A percentile compares a stretch with the other conserved stretches of the same genome.
These are phyloP conservation scores for Fusarium xylarioides DNA, from an alignment of 2,329 filamentous ascomycete genomes.

Conservation along the genomic window DNA sequence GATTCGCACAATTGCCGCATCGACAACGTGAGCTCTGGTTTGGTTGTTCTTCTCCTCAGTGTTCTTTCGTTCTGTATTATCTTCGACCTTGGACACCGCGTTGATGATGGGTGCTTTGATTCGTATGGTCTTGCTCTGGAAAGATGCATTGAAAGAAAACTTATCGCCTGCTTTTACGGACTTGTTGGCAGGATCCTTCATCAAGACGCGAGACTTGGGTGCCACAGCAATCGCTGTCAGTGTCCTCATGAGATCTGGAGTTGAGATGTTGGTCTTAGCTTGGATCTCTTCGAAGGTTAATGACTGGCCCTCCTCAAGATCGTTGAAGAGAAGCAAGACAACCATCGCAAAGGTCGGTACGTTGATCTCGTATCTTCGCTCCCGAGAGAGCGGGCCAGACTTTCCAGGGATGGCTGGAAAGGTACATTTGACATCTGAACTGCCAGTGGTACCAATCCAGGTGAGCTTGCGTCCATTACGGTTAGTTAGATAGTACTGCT, in stretches of 20 bases:
- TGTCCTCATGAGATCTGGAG: slow-evolving; percentile 76
- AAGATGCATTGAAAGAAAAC: slow-evolving; percentile 85
- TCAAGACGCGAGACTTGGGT: slow-evolving; percentile 81
- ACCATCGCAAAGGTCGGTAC: slow-evolving; percentile 94
- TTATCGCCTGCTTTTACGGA: slow-evolving; percentile 78
- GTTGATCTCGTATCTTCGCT: slow-evolving; percentile 86
- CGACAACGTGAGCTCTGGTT: slow-evolving; percentile 74
- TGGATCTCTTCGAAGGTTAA: slow-evolving; percentile 81
- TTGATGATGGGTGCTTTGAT: slow-evolving; percentile 90
- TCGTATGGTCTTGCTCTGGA: slow-evolving; percentile 82
- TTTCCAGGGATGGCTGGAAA: slow-evolving; percentile 79
- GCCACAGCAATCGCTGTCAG: slow-evolving; percentile 84
- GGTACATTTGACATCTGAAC: slow-evolving; percentile 83
- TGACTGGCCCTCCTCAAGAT: slow-evolving; percentile 63
- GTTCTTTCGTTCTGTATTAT: slow-evolving; percentile 70
- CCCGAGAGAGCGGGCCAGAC: slow-evolving; percentile 66
- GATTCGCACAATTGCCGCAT: slow-evolving; percentile 81
- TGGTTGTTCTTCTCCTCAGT: slow-evolving; percentile 82
- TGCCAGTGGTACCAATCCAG: slow-evolving; percentile 78
- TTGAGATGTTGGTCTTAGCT: slow-evolving; percentile 80
- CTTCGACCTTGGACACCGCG: slow-evolving; percentile 85
- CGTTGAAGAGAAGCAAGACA: slow-evolving; percentile 89
- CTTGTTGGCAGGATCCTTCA: slow-evolving; percentile 83
- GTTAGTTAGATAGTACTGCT: slow-evolving; percentile 86
- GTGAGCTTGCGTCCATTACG: slow-evolving; percentile 89